phyloP scores from a whole-genome alignment of 176 grass and related monocot species.

The Oryza punctata region DNA sequence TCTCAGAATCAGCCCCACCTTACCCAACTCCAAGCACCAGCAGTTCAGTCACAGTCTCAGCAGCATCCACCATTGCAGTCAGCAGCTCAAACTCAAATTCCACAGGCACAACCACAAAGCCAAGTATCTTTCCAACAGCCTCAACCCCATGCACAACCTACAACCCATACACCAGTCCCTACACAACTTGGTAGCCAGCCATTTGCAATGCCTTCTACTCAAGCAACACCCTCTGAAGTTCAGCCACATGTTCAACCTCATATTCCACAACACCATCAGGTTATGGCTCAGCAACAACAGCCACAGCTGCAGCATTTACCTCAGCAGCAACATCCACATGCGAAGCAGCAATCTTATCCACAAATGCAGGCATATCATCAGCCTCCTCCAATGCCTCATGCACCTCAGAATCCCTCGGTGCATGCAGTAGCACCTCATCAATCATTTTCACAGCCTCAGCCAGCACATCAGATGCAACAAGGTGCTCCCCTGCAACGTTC shows the following conservation, averaged over 20 bases:
- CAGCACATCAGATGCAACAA: conserved; percentile 48
- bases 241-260: conserved; percentile 47
- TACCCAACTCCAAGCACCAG: conserved; percentile 37
- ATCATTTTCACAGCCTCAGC: conserved; percentile 55
- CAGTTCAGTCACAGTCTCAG: conserved; percentile 52
- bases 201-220: conserved; percentile 48
- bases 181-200: conserved; percentile 51
- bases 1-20: conserved; percentile 33
- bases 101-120: conserved; percentile 45
- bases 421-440: conserved; percentile 51
- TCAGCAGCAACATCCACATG: conserved; percentile 47
- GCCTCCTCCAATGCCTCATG: conserved; percentile 39
- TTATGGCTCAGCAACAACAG: conserved; percentile 45
- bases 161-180: conserved; percentile 37
- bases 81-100: conserved; percentile 54
- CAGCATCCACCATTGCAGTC: conserved; percentile 50
- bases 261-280: conserved; percentile 44
- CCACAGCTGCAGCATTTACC: conserved; percentile 46
- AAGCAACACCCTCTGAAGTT: conserved; percentile 34
- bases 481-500: conserved; percentile 46
- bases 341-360: conserved; percentile 61
- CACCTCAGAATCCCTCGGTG: conserved; percentile 49
- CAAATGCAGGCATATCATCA: conserved; percentile 53
- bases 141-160: conserved; percentile 42
- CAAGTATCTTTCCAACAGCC: conserved; percentile 38